Evolutionary conservation across 768 basidiomycete genomes (phyloP).

Genomic region (Leccinum obscurum): DNA sequence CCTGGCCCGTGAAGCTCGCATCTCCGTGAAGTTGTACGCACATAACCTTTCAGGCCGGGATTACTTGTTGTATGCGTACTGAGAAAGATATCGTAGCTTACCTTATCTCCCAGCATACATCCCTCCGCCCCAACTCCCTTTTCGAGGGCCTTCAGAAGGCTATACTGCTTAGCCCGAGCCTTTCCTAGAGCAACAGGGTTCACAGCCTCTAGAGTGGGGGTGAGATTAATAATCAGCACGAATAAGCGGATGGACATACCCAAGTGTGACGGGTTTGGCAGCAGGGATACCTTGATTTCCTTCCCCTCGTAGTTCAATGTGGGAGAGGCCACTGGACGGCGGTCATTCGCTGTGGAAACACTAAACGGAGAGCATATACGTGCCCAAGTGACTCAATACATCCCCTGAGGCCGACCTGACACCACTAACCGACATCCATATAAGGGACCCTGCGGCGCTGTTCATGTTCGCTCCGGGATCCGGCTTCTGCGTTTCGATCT

Average conservation of each 20-base stretch:
- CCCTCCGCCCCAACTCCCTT: slow-evolving; percentile 27
- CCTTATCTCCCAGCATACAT: slow-evolving; percentile 35
- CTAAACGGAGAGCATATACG: slow-evolving; percentile 18
- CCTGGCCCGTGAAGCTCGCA: slow-evolving; percentile 89
- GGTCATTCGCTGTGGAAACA: neutral
- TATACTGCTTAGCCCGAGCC: slow-evolving; percentile 87
- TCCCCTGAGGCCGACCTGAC: slow-evolving; percentile 57
- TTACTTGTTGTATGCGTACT: slow-evolving; percentile 5
- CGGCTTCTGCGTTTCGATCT: too few species aligned
- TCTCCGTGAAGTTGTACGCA: slow-evolving; percentile 92
- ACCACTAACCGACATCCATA: too few species aligned
- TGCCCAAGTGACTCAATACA: slow-evolving; percentile 83
- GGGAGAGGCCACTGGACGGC: slow-evolving; percentile 60
- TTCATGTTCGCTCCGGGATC: too few species aligned
- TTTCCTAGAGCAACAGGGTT: slow-evolving; percentile 88
- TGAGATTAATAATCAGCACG: neutral
- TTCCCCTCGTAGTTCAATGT: slow-evolving; percentile 52
- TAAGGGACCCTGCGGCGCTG: too few species aligned
- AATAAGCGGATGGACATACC: slow-evolving; percentile 37
- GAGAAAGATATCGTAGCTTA: neutral
- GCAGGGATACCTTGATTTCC: slow-evolving; percentile 66
- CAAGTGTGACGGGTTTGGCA: slow-evolving; percentile 80
- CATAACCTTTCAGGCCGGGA: slow-evolving; percentile 58
- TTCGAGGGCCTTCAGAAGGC: slow-evolving; percentile 67
- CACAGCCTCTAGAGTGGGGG: slow-evolving; percentile 62